Evolutionary conservation across 1,284 basidiomycete species (phyloP), one percentile per base, ranked within the genome.

Genomic region (Rhodotorula sp.): DNA sequence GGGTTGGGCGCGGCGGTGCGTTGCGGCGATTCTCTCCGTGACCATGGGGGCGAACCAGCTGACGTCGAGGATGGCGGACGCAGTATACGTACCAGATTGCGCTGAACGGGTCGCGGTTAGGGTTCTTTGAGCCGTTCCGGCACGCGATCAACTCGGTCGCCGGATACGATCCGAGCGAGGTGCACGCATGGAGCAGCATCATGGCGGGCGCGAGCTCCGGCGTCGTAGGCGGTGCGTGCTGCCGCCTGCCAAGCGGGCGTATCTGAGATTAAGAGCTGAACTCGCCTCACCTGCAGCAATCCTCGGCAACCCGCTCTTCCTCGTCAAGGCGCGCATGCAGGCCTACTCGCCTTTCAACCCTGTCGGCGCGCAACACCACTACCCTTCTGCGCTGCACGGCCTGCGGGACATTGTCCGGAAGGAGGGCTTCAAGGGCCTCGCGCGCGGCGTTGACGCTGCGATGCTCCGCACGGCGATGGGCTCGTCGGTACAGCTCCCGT

Each of bases 261-360:
- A n/a, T n/a, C n/a, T 25, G 13, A 19, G 13, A n/a, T 4, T 25
- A 32, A n/a, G 34, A 10, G 41, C 58, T 64, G 34, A 56, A 46
- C 61, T 39, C 2, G 27, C 22, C 1, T 19, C n/a, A 50, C 37
- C 54, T 67, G 17, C 73, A 92, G 94, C 94, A 0, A 87, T 89
- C 51, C 83, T 97, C 48, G 96, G 96, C 61, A 98, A 96, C 79
- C 96, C 97, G 0, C 84, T 99, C 27, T 99, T 97, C 84, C 85
- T 99, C 63, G 89, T 99, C 81, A 99, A 99, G 84, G 96, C 96
- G 13, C 88, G 96, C 59, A 96, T 98, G 89, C 96, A 99, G 85
- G 94, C 94, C 44, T 97, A 93, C 83, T 95, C 94, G 1, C 92
- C 94, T 29, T 87, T 89, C 46, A 85, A 97, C n/a, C 95, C 96